Percentiles rank a stretch among this genome's conserved stretches.
phyloP scores from a whole-genome alignment of 306 rosid genomes.

The Styphnolobium japonicum region DNA sequence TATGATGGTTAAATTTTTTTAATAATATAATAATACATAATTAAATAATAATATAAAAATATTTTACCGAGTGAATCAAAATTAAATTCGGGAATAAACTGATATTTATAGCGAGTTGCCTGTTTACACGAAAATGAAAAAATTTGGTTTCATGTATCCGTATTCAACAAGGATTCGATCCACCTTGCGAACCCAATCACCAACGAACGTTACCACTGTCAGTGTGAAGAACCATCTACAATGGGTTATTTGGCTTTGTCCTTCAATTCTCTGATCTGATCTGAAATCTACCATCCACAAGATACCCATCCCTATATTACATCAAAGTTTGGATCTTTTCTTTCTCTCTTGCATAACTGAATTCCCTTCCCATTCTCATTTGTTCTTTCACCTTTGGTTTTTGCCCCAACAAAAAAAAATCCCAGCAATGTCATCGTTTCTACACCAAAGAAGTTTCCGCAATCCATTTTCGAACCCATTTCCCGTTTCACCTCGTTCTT shows the following conservation, averaged over 20 bases:
- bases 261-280: background rate
- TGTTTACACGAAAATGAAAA: no score
- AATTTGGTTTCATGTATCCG: no score
- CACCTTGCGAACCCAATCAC: background rate
- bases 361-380: background rate
- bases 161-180: no score
- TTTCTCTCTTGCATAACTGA: background rate
- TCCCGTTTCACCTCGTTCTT: slow-evolving; percentile 48
- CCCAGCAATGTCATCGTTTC: slow-evolving; percentile 54
- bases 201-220: background rate
- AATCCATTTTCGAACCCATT: slow-evolving; percentile 53
- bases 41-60: no score
- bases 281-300: background rate
- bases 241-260: background rate
- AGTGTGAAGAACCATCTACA: no score
- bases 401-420: background rate
- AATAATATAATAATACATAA: no score
- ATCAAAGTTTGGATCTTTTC: background rate
- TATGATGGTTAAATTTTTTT: no score
- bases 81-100: no score
- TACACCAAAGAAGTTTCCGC: slow-evolving; percentile 68
- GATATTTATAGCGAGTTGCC: no score
- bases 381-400: background rate
- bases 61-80: no score
- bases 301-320: background rate